phyloP scores from a whole-genome alignment of 1,284 basidiomycete species.

The Ceratobasidium sp. region DNA sequence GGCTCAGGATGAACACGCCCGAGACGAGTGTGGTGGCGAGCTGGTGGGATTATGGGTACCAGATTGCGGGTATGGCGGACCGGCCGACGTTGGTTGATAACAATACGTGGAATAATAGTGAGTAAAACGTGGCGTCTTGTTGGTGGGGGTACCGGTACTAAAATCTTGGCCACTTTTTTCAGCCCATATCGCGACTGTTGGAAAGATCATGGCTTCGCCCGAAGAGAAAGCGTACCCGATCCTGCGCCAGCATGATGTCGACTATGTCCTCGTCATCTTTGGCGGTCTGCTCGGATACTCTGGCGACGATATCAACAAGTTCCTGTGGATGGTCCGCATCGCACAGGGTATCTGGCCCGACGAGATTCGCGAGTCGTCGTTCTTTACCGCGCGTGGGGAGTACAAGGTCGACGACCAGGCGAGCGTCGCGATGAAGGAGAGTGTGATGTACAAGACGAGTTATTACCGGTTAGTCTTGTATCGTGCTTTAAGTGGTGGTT shows the following conservation, averaged over 20 bases:
- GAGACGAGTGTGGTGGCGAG: conserved; percentile 95
- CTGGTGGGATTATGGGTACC: conserved; percentile 99
- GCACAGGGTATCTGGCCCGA: conserved; percentile 99
- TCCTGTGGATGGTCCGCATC: conserved; percentile 98
- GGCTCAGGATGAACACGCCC: conserved; percentile 96
- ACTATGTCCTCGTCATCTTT: conserved; percentile 98
- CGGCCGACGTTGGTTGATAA: conserved; percentile 98
- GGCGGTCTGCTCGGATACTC: conserved; percentile 97
- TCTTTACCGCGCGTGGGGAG: conserved; percentile 94
- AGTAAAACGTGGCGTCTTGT: conserved; percentile 55
- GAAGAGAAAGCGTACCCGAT: conserved; percentile 99
- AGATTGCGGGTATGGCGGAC: conserved; percentile 99
- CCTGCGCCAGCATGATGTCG: conserved; percentile 96
- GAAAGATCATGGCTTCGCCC: conserved; percentile 94
- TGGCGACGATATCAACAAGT: conserved; percentile 99
- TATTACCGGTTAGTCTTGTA: conserved; percentile 80
- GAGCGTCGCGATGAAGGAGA: conserved; percentile 91
- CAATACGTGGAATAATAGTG: conserved; percentile 99
- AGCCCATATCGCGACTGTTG: conserved; percentile 96
- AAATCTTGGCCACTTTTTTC: not conserved
- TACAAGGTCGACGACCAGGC: conserved; percentile 94
- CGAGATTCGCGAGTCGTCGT: conserved; percentile 94
- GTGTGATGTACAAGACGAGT: conserved; percentile 98
- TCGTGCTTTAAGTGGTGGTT: not conserved
- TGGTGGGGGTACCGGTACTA: not conserved